Percentiles rank a stretch among this genome's conserved stretches.
Conservation (phyloP, 2,329 filamentous ascomycete genomes). For the Moelleriella libera region DNA sequence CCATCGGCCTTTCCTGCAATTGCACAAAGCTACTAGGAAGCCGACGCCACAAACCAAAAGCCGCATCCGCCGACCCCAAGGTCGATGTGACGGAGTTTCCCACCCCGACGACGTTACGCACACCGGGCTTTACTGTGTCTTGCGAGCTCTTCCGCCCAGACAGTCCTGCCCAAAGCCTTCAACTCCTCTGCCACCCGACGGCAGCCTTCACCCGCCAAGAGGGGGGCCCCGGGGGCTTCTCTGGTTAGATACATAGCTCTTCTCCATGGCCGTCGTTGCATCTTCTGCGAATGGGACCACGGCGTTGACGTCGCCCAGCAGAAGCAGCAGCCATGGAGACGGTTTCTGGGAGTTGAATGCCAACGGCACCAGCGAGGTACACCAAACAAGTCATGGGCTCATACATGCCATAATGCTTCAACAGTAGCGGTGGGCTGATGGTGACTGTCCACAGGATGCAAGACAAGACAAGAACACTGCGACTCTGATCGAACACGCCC, state of each 20-base stretch:
- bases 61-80: background rate
- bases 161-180: background rate
- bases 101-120: background rate
- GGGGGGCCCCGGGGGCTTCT: slow-evolving; percentile 10
- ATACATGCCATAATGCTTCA: too few species aligned
- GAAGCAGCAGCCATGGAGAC: slow-evolving; percentile 34
- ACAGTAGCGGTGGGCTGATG: background rate
- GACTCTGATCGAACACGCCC: slow-evolving; percentile 4
- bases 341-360: slow-evolving; percentile 25
- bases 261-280: slow-evolving; percentile 38
- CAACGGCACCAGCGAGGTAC: slow-evolving; percentile 9
- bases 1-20: too few species aligned
- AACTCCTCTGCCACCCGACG: background rate
- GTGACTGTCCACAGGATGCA: slow-evolving; percentile 2
- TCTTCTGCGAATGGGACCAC: slow-evolving; percentile 31
- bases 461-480: slow-evolving; percentile 4
- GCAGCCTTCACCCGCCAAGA: background rate
- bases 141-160: too few species aligned
- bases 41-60: background rate
- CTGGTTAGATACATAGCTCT: slow-evolving; percentile 5
- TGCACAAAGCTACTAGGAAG: background rate
- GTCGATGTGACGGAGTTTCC: background rate
- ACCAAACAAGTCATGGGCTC: slow-evolving; percentile 25
- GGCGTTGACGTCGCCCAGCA: slow-evolving; percentile 31
- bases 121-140: too few species aligned